phyloP scores from a whole-genome alignment of 371 early-diverging fungal genomes.

The Apophysomyces ossiformis region DNA sequence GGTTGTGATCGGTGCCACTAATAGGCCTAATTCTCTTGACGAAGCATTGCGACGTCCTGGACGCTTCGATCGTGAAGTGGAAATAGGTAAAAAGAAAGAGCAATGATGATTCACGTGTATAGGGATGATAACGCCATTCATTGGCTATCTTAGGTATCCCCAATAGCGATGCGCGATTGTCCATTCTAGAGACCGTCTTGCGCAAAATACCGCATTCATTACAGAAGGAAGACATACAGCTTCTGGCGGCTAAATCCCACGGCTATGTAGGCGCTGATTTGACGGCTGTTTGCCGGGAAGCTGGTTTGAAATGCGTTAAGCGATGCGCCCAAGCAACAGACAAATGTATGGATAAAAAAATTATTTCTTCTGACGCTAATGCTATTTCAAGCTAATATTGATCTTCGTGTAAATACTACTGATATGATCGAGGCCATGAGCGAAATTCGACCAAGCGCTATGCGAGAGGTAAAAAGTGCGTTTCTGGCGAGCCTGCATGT shows the following conservation, averaged over 20 bases:
- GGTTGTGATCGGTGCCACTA: slow-evolving; percentile 97
- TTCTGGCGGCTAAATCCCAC: slow-evolving; percentile 75
- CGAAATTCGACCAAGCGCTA: slow-evolving; percentile 89
- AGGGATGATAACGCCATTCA: neutral
- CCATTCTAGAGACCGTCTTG: slow-evolving; percentile 81
- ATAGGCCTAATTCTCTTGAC: slow-evolving; percentile 94
- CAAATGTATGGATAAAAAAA: neutral
- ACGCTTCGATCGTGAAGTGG: slow-evolving; percentile 94
- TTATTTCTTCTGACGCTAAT: neutral
- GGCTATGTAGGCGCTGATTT: slow-evolving; percentile 99
- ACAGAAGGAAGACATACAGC: slow-evolving; percentile 54
- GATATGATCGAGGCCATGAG: slow-evolving; percentile 66
- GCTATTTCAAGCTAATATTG: slow-evolving; percentile 12
- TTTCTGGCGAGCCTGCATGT: neutral
- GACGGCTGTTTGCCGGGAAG: slow-evolving; percentile 85
- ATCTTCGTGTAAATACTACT: slow-evolving; percentile 30
- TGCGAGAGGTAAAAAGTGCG: slow-evolving; percentile 82
- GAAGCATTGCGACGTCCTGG: slow-evolving; percentile 98
- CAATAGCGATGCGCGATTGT: slow-evolving; percentile 65
- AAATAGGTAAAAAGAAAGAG: slow-evolving; percentile 67
- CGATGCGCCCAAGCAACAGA: slow-evolving; percentile 38
- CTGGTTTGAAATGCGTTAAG: slow-evolving; percentile 84
- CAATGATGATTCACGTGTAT: too few species aligned
- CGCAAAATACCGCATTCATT: slow-evolving; percentile 73
- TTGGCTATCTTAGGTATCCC: slow-evolving; percentile 71